Conservation (phyloP, 225 moss, liverwort and hornwort genomes). For the Polytrichum formosum region DNA sequence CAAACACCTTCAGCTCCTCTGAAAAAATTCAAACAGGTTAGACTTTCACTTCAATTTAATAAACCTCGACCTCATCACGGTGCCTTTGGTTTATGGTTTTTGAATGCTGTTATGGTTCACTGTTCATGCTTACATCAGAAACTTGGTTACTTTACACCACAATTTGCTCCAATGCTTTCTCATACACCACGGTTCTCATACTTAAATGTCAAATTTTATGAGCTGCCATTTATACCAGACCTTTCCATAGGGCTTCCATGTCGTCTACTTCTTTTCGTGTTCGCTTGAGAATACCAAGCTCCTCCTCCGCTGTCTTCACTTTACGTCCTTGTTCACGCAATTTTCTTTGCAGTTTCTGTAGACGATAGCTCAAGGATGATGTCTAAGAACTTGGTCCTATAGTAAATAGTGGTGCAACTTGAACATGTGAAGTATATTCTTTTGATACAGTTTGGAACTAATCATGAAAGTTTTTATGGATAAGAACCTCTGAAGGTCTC, state of each 20-base stretch:
- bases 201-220: background rate
- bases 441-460: too few relatives aligned
- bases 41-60: too few relatives aligned
- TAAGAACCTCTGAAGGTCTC: too few relatives aligned
- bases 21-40: background rate
- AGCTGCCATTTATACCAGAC: conserved; percentile 11
- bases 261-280: conserved; percentile 47
- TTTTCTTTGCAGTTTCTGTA: conserved; percentile 56
- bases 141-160: too few relatives aligned
- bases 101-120: too few relatives aligned
- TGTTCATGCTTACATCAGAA: too few relatives aligned
- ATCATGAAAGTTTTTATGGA: too few relatives aligned
- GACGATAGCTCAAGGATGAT: background rate
- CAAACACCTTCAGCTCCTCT: conserved; percentile 37
- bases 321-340: conserved; percentile 48
- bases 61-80: too few relatives aligned
- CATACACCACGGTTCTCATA: background rate
- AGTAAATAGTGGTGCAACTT: background rate
- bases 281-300: conserved; percentile 36
- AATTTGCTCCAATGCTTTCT: too few relatives aligned
- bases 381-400: background rate
- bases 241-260: conserved; percentile 45
- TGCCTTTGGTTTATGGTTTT: too few relatives aligned
- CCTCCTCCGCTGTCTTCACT: conserved; percentile 49
- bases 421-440: too few relatives aligned